phyloP scores from a whole-genome alignment of 2,329 filamentous ascomycete species.

The Neurospora sp. region DNA sequence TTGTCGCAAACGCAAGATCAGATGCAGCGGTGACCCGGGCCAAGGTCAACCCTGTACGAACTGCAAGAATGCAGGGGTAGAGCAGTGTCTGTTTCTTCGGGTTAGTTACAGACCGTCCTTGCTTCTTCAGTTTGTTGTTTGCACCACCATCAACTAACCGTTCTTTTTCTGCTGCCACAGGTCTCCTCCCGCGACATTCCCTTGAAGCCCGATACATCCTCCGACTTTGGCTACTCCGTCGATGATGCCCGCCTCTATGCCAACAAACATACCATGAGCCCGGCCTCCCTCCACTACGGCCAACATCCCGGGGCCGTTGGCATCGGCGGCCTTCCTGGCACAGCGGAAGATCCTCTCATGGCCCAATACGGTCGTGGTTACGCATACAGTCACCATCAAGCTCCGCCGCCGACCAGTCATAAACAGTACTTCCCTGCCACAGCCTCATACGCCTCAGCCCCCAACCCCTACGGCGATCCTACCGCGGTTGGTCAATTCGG shows the following conservation, averaged over 20 bases:
- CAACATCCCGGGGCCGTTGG: constrained; percentile 24
- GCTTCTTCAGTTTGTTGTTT: neutral
- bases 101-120: constrained; percentile 43
- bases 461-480: constrained; percentile 32
- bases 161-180: constrained; percentile 15
- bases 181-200: constrained; percentile 29
- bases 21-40: constrained; percentile 78
- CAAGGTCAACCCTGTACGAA: constrained; percentile 72
- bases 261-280: constrained; percentile 9
- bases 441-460: constrained; percentile 23
- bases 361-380: constrained; percentile 24
- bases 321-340: constrained; percentile 19
- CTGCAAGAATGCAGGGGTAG: constrained; percentile 64
- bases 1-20: constrained; percentile 89
- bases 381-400: constrained; percentile 20
- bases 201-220: constrained; percentile 20
- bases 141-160: constrained; percentile 2
- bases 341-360: constrained; percentile 7
- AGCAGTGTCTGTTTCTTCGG: constrained; percentile 70
- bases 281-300: constrained; percentile 18
- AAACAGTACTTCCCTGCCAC: constrained; percentile 26
- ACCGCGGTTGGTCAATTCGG: constrained; percentile 25
- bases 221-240: constrained; percentile 27
- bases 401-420: constrained; percentile 8
- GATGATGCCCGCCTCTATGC: constrained; percentile 24